Percentiles rank a stretch among this genome's conserved stretches.
Conservation (phyloP, 1,284 basidiomycete species). For the Malassezia yamatoensis region DNA sequence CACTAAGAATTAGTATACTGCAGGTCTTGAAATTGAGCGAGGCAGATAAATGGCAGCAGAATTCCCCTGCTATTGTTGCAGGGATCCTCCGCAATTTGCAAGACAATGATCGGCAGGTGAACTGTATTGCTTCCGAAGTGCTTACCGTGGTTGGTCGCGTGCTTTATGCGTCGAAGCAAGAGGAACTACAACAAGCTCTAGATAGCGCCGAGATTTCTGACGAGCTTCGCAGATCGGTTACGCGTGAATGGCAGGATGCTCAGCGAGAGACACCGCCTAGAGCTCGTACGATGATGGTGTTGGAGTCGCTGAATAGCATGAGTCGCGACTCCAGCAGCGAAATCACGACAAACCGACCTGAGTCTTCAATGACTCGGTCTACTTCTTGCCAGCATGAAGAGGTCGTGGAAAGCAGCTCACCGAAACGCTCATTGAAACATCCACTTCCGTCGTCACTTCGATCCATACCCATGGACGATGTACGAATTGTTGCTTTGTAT, state of each 20-base stretch:
- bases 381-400: not conserved
- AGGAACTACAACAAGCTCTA: slow-evolving; percentile 87
- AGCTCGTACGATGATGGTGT: too few species aligned
- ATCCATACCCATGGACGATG: slow-evolving; percentile 24
- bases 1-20: slow-evolving; percentile 14
- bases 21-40: slow-evolving; percentile 23
- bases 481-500: slow-evolving; percentile 58
- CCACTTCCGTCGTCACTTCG: slow-evolving; percentile 7
- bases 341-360: not conserved
- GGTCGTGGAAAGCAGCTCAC: too few species aligned
- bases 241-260: not conserved
- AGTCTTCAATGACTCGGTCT: not conserved
- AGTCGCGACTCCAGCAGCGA: too few species aligned
- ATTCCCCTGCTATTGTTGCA: slow-evolving; percentile 70
- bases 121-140: slow-evolving; percentile 69
- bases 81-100: slow-evolving; percentile 73
- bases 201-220: slow-evolving; percentile 61
- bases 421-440: too few species aligned
- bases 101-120: slow-evolving; percentile 78
- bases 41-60: slow-evolving; percentile 52
- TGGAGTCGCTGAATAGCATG: too few species aligned
- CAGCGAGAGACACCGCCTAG: not conserved
- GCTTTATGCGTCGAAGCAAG: slow-evolving; percentile 74
- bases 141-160: slow-evolving; percentile 54
- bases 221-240: not conserved